Evolutionary conservation across 2,329 filamentous ascomycete genomes (phyloP).

Genomic region (Apiospora hydei): DNA sequence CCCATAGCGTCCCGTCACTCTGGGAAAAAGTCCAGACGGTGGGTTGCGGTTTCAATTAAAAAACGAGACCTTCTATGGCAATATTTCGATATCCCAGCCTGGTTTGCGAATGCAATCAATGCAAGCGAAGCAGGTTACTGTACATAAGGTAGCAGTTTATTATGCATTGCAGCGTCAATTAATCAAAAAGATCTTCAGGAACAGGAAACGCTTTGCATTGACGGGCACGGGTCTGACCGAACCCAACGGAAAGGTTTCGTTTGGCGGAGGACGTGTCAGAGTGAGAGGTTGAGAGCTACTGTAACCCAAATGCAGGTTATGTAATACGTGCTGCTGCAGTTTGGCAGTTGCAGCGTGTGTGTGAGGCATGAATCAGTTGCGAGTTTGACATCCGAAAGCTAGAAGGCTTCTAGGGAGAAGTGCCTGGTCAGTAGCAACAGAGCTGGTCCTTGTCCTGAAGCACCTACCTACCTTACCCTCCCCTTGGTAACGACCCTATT

Average conservation of each 20-base stretch:
- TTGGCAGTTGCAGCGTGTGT: background rate
- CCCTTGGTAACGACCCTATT: background rate
- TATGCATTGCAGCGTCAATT: background rate
- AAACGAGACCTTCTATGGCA: background rate
- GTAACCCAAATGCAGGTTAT: background rate
- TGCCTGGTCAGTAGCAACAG: background rate
- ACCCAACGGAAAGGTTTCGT: background rate
- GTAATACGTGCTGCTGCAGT: background rate
- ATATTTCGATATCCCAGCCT: background rate
- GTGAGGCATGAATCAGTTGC: background rate
- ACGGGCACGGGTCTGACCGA: background rate
- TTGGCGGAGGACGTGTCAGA: constrained; percentile 1
- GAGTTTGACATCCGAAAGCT: background rate
- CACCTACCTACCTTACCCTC: background rate
- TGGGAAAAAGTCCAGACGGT: constrained; percentile 1
- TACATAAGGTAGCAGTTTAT: background rate
- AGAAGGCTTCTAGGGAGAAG: background rate
- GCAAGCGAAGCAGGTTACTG: background rate
- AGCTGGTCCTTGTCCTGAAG: constrained; percentile 16
- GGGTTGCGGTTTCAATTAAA: constrained; percentile 16
- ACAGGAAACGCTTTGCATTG: constrained; percentile 6
- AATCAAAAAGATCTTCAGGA: background rate
- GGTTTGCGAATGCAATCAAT: background rate
- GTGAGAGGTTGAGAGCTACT: background rate
- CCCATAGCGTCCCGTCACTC: constrained; percentile 7